phyloP scores from a whole-genome alignment of 2,329 filamentous ascomycete species.

The Trichophyton schoenleinii region DNA sequence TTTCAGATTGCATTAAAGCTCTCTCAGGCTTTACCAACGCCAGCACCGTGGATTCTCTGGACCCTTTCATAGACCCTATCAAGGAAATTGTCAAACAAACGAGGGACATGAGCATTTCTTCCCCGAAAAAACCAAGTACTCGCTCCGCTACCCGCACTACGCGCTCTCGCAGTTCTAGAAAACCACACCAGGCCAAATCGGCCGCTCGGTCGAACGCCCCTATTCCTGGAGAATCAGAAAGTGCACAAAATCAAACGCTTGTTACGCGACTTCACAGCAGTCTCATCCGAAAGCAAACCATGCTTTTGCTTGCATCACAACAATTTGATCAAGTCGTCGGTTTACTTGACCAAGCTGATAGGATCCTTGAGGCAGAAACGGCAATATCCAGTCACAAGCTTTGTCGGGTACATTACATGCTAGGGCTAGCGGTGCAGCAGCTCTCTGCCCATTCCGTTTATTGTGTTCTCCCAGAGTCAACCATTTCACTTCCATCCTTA shows the following conservation, averaged over 20 bases:
- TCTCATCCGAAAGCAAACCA: constrained; percentile 33
- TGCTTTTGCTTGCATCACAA: constrained; percentile 28
- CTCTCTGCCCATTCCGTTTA: constrained; percentile 73
- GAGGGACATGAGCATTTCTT: constrained; percentile 28
- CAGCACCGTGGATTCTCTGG: constrained; percentile 16
- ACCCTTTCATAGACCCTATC: constrained; percentile 18
- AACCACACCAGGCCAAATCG: constrained; percentile 4
- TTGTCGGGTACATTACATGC: constrained; percentile 25
- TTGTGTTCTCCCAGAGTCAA: constrained; percentile 83
- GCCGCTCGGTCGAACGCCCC: constrained; percentile 12
- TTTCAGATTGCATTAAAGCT: constrained; percentile 37
- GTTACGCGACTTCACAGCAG: constrained; percentile 36
- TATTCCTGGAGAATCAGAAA: constrained; percentile 19
- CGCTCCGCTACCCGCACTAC: constrained; percentile 3
- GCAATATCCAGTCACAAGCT: constrained; percentile 21
- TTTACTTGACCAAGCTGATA: constrained; percentile 34
- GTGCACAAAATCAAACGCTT: not conserved
- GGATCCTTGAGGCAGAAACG: constrained; percentile 11
- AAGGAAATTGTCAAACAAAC: constrained; percentile 32
- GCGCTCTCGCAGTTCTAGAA: not conserved
- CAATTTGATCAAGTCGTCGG: constrained; percentile 46
- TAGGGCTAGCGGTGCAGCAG: constrained; percentile 28
- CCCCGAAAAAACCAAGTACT: constrained; percentile 12
- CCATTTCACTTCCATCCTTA: constrained; percentile 70
- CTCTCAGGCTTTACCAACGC: constrained; percentile 17